These are phyloP conservation scores for Pythium aquatile DNA, from an alignment of 352 stramenopile genomes.

Conservation along the genomic window DNA sequence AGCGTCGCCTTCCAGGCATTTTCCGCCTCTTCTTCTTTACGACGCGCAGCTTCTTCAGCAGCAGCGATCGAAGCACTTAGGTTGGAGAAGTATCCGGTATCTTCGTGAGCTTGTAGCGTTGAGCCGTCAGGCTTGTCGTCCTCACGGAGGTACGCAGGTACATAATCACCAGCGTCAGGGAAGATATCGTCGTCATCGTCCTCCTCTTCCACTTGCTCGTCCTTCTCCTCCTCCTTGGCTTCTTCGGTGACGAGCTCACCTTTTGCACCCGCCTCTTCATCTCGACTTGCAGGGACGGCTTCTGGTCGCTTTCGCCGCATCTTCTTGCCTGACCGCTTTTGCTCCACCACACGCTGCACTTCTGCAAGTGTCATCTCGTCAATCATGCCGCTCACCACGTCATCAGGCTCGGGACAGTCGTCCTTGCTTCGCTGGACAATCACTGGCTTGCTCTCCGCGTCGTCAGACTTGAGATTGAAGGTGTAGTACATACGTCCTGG, in stretches of 20 bases:
- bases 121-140: slow-evolving; percentile 10
- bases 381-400: slow-evolving; percentile 54
- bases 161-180: slow-evolving; percentile 63
- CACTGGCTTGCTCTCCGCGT: slow-evolving; percentile 51
- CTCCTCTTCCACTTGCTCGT: slow-evolving; percentile 4
- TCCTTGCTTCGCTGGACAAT: slow-evolving; percentile 75
- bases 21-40: slow-evolving; percentile 46
- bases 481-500: slow-evolving; percentile 76
- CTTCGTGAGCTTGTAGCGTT: slow-evolving; percentile 26
- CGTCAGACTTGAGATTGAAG: slow-evolving; percentile 45
- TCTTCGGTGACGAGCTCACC: not conserved
- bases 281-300: not conserved
- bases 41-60: slow-evolving; percentile 38
- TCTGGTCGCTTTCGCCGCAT: slow-evolving; percentile 27
- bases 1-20: slow-evolving; percentile 59
- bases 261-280: slow-evolving; percentile 5
- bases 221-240: not conserved
- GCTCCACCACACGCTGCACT: slow-evolving; percentile 41
- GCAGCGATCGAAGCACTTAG: slow-evolving; percentile 68
- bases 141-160: slow-evolving; percentile 58
- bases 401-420: slow-evolving; percentile 58
- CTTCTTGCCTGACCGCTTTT: slow-evolving; percentile 28
- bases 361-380: slow-evolving; percentile 44
- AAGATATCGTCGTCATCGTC: slow-evolving; percentile 77
- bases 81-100: slow-evolving; percentile 60